phyloP scores from a whole-genome alignment of 768 basidiomycete genomes.

The Neoboletus magnificus region DNA sequence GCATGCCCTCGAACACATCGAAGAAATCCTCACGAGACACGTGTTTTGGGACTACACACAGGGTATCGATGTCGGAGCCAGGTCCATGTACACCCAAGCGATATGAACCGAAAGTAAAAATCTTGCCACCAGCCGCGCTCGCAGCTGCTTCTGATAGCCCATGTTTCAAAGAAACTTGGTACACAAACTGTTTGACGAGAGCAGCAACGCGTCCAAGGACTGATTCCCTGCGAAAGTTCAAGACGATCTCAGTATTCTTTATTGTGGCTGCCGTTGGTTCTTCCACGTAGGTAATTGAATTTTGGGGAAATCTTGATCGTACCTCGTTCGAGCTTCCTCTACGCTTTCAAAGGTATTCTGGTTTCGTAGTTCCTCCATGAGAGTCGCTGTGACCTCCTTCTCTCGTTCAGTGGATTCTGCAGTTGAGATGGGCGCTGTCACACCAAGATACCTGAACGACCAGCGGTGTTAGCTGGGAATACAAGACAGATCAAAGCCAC shows the following conservation, averaged over 20 bases:
- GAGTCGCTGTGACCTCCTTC: slow-evolving; percentile 74
- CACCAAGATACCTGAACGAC: slow-evolving; percentile 63
- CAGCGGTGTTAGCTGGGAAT: slow-evolving; percentile 7
- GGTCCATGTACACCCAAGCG: slow-evolving; percentile 97
- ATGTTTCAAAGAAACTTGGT: slow-evolving; percentile 67
- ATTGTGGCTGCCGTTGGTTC: slow-evolving; percentile 1
- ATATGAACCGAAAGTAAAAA: slow-evolving; percentile 98
- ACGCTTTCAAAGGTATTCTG: slow-evolving; percentile 89
- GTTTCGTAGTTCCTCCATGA: slow-evolving; percentile 87
- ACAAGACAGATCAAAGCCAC: not conserved
- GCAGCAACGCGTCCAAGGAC: slow-evolving; percentile 87
- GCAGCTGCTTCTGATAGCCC: slow-evolving; percentile 90
- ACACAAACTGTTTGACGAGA: slow-evolving; percentile 91
- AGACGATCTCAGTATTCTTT: slow-evolving; percentile 21
- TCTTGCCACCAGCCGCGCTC: slow-evolving; percentile 91
- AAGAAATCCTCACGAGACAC: slow-evolving; percentile 96
- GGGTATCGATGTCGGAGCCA: slow-evolving; percentile 95
- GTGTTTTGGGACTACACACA: slow-evolving; percentile 96
- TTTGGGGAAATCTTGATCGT: slow-evolving; percentile 20
- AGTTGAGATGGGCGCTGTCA: slow-evolving; percentile 82
- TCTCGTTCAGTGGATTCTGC: slow-evolving; percentile 72
- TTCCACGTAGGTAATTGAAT: slow-evolving; percentile 1
- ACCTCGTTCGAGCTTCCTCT: slow-evolving; percentile 87
- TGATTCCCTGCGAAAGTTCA: slow-evolving; percentile 64
- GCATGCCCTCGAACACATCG: slow-evolving; percentile 84